Conservation (phyloP, 164 flowering plant genomes). For the Saururus chinensis region DNA sequence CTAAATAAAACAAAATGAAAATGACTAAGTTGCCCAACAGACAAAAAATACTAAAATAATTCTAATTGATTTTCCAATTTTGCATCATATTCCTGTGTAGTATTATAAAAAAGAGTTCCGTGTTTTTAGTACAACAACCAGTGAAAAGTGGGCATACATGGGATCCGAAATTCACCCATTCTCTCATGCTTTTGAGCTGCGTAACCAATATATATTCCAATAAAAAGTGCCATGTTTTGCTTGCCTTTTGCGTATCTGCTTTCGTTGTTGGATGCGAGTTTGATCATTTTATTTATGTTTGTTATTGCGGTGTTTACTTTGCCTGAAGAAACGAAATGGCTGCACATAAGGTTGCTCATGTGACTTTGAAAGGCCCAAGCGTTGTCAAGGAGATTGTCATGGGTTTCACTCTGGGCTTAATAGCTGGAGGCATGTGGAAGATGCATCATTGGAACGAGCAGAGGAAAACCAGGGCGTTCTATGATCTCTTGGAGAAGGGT, state of each 20-base stretch:
- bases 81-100: too few species aligned
- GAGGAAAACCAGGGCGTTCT: conserved; percentile 20
- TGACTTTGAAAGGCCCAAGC: conserved; percentile 22
- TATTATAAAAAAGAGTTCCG: too few species aligned
- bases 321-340: background rate
- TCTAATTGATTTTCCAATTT: too few species aligned
- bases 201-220: too few species aligned
- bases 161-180: too few species aligned
- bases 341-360: conserved; percentile 19
- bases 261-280: background rate
- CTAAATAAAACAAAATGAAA: too few species aligned
- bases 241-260: background rate
- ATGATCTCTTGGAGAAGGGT: conserved; percentile 21
- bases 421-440: conserved; percentile 24
- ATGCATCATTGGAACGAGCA: conserved; percentile 29
- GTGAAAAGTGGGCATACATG: too few species aligned
- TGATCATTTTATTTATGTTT: background rate
- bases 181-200: too few species aligned
- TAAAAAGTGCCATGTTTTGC: background rate
- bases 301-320: background rate
- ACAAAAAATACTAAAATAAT: too few species aligned
- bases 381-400: conserved; percentile 22
- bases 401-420: conserved; percentile 13
- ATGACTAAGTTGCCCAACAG: too few species aligned
- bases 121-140: too few species aligned